Evolutionary conservation across 352 stramenopile species (phyloP).

Genomic region (Globisporangium parvum): DNA sequence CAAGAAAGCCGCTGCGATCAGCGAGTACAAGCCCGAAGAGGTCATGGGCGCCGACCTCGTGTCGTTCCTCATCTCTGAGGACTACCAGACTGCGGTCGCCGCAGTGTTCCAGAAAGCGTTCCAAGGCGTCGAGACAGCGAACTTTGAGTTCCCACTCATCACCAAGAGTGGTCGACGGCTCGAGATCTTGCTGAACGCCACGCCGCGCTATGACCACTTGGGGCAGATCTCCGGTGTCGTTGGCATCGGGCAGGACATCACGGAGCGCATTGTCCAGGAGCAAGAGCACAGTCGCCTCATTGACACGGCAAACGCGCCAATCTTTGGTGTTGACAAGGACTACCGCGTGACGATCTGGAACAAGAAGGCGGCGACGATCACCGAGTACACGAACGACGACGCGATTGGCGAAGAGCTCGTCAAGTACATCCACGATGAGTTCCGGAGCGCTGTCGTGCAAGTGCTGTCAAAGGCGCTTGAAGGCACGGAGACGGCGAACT

Average conservation of each 20-base stretch:
- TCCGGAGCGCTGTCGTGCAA: constrained; percentile 51
- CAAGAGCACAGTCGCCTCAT: constrained; percentile 79
- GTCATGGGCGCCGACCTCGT: constrained; percentile 82
- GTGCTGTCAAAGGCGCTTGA: constrained; percentile 61
- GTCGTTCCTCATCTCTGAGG: constrained; percentile 66
- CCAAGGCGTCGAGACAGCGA: constrained; percentile 59
- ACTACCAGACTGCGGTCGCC: constrained; percentile 56
- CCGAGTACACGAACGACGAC: constrained; percentile 84
- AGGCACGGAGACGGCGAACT: constrained; percentile 71
- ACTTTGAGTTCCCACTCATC: constrained; percentile 78
- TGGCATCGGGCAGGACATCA: constrained; percentile 83
- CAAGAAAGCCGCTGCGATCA: constrained; percentile 85
- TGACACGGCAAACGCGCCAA: constrained; percentile 77
- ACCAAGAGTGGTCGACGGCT: constrained; percentile 72
- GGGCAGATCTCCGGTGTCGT: constrained; percentile 66
- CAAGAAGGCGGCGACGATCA: constrained; percentile 85
- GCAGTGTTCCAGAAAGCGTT: constrained; percentile 69
- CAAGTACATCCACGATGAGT: constrained; percentile 63
- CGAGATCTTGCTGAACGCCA: constrained; percentile 75
- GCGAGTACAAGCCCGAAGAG: constrained; percentile 83
- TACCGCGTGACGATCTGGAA: constrained; percentile 91
- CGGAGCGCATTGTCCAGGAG: constrained; percentile 69
- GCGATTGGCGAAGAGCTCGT: constrained; percentile 77
- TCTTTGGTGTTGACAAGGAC: constrained; percentile 78
- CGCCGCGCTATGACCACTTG: constrained; percentile 53